Evolutionary conservation across 164 flowering plant genomes (phyloP).

Genomic region (Vitis cinerea): DNA sequence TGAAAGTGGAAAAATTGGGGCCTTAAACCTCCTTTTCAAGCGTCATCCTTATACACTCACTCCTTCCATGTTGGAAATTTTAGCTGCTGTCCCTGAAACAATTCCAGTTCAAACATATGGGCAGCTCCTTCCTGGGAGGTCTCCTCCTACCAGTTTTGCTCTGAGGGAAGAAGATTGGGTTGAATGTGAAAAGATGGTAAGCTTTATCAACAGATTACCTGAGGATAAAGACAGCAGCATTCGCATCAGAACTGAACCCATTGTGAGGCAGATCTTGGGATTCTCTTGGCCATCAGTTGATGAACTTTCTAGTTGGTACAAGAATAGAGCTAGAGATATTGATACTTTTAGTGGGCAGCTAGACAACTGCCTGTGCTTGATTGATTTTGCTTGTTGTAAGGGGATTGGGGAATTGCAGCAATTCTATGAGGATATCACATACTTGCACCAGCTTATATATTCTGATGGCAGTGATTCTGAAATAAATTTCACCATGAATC

Average conservation of each 20-base stretch:
- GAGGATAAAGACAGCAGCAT: slow-evolving; percentile 28
- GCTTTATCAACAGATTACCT: slow-evolving; percentile 36
- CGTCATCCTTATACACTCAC: slow-evolving; percentile 90
- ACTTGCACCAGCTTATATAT: slow-evolving; percentile 75
- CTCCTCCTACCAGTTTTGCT: slow-evolving; percentile 62
- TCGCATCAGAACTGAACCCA: slow-evolving; percentile 66
- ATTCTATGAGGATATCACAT: slow-evolving; percentile 60
- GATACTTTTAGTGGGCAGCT: slow-evolving; percentile 84
- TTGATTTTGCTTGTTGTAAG: slow-evolving; percentile 74
- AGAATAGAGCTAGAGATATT: slow-evolving; percentile 73
- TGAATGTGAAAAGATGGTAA: slow-evolving; percentile 72
- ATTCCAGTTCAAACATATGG: slow-evolving; percentile 78
- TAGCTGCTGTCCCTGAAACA: slow-evolving; percentile 93
- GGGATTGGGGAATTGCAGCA: slow-evolving; percentile 71
- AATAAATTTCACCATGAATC: slow-evolving; percentile 43
- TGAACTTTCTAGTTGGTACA: slow-evolving; percentile 81
- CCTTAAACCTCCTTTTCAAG: slow-evolving; percentile 90
- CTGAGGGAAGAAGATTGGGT: slow-evolving; percentile 94
- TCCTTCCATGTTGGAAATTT: slow-evolving; percentile 64
- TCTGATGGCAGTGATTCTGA: slow-evolving; percentile 53
- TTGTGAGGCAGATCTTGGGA: slow-evolving; percentile 53
- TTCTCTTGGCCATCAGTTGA: slow-evolving; percentile 71
- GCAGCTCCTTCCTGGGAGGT: slow-evolving; percentile 91
- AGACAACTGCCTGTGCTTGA: slow-evolving; percentile 72
- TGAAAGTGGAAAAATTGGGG: slow-evolving; percentile 94